Evolutionary conservation across 257 asterid genomes (phyloP).

Genomic region (Petunia secreta): DNA sequence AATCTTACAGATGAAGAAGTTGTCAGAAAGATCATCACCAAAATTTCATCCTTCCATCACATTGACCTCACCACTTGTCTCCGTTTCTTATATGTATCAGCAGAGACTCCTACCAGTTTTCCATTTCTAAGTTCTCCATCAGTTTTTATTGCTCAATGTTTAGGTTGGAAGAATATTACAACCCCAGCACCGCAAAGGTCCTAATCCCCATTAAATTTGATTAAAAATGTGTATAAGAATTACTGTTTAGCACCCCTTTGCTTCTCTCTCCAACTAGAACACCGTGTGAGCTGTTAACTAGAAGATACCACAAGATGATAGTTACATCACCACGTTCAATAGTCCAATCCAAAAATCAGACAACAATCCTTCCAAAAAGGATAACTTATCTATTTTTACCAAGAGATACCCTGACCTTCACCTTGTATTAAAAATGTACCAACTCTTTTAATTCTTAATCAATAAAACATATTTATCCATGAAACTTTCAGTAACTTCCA

Average conservation of each 20-base stretch:
- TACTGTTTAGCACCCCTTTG: background rate
- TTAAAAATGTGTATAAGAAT: background rate
- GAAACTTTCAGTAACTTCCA: background rate
- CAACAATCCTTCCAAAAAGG: background rate
- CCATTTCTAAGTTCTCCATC: background rate
- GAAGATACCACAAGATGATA: background rate
- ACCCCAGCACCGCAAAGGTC: background rate
- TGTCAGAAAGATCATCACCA: background rate
- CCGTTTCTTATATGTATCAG: background rate
- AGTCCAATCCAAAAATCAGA: background rate
- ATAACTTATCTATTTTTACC: background rate
- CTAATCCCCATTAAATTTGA: background rate
- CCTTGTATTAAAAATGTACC: background rate
- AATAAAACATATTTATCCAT: no score
- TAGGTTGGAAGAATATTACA: background rate
- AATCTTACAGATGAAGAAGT: background rate
- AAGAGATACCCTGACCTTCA: background rate
- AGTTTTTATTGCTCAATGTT: background rate
- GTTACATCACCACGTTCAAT: background rate
- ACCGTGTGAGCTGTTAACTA: background rate
- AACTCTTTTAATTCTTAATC: no score
- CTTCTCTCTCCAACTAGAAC: constrained; percentile 1
- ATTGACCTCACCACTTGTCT: background rate
- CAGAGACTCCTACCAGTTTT: background rate
- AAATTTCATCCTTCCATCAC: background rate